phyloP scores from a whole-genome alignment of 306 rosid species.

The Cicer yamashitae region DNA sequence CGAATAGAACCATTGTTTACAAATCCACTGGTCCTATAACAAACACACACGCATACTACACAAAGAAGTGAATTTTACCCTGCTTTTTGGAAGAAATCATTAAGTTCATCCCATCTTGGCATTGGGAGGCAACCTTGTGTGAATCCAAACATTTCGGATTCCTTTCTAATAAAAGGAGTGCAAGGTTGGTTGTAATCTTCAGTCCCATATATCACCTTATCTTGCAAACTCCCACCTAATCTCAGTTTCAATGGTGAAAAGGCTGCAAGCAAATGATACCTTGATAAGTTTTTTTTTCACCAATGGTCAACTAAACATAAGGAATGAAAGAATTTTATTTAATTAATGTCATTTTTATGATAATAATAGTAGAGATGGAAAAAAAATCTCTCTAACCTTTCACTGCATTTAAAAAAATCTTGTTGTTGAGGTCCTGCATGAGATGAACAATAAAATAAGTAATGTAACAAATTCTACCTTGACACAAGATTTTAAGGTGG shows the following conservation, averaged over 20 bases:
- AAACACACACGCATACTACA: not conserved
- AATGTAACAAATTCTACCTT: not conserved
- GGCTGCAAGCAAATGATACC: conserved; percentile 56
- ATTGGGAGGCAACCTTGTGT: conserved; percentile 79
- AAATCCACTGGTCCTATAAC: conserved; percentile 16
- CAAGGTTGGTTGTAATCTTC: conserved; percentile 65
- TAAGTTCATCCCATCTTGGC: conserved; percentile 91
- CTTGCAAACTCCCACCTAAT: conserved; percentile 93
- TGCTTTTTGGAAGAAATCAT: conserved; percentile 67
- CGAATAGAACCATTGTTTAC: not conserved
- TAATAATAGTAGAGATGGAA: conserved; percentile 7
- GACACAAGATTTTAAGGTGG: conserved; percentile 21
- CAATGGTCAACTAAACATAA: not conserved
- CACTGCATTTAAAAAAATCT: conserved; percentile 72
- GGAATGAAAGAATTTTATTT: not conserved
- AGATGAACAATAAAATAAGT: conserved; percentile 4
- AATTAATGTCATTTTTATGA: conserved; percentile 6
- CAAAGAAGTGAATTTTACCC: conserved; percentile 58
- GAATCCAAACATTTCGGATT: conserved; percentile 75
- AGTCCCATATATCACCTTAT: conserved; percentile 74
- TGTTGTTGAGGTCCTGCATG: conserved; percentile 78
- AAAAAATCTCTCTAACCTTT: conserved; percentile 61
- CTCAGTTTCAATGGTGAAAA: conserved; percentile 90
- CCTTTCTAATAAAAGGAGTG: conserved; percentile 56
- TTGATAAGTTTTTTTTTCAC: conserved; percentile 38